phyloP scores from a whole-genome alignment of 163 green algal genomes.

The Scenedesmus sp. region DNA sequence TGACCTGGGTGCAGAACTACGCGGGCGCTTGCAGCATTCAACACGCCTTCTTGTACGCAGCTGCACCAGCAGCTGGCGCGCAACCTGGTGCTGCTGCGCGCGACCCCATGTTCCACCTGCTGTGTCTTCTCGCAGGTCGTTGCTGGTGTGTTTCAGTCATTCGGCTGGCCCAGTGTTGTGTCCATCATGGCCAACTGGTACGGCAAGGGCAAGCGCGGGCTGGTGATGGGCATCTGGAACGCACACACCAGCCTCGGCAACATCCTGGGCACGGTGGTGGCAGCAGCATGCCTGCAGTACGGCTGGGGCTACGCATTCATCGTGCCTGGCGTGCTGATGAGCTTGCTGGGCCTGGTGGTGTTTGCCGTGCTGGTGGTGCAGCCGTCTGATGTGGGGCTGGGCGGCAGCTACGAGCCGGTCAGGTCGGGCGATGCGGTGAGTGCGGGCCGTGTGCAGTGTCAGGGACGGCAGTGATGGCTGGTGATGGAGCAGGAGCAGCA shows the following conservation, averaged over 20 bases:
- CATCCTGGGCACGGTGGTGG: conserved; percentile 90
- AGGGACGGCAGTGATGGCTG: too few relatives aligned
- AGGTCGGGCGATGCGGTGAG: conserved; percentile 41
- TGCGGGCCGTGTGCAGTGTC: neutral
- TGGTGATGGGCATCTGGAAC: conserved; percentile 98
- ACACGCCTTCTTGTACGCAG: neutral
- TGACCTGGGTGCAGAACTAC: too few relatives aligned
- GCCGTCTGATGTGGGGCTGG: conserved; percentile 85
- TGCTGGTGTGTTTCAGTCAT: conserved; percentile 90
- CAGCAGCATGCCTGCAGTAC: conserved; percentile 80
- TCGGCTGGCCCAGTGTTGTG: conserved; percentile 95
- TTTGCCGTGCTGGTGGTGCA: conserved; percentile 88
- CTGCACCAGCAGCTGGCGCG: neutral
- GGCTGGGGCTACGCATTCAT: conserved; percentile 95
- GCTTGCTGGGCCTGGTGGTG: conserved; percentile 75
- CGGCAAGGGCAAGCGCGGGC: conserved; percentile 91
- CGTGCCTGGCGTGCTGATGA: conserved; percentile 79
- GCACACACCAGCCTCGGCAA: conserved; percentile 95
- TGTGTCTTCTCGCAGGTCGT: conserved; percentile 64
- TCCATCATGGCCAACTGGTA: conserved; percentile 96
- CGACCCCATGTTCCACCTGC: neutral
- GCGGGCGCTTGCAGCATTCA: neutral
- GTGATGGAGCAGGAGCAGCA: too few relatives aligned
- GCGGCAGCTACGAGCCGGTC: conserved; percentile 39
- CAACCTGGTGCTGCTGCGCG: neutral